Evolutionary conservation across 1,284 basidiomycete species (phyloP), one percentile per base, ranked within the genome.

Genomic region (Cryptococcus maquisensis): DNA sequence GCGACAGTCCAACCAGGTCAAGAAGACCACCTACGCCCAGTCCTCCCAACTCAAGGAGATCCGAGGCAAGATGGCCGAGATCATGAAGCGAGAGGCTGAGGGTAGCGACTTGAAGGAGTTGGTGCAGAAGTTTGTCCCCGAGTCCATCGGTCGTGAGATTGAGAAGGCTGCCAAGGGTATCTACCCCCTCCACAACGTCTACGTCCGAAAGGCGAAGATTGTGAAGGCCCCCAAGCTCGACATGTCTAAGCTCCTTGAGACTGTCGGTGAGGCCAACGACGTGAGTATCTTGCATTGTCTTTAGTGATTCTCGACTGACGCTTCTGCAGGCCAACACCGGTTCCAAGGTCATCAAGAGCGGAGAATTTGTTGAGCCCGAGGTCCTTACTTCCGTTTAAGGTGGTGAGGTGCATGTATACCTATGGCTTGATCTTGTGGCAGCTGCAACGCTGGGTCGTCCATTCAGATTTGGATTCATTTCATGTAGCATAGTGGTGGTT

Each of bases 51-150:
- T 98, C 72, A 87, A 91, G 64, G 93, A 96, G 82, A 98, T 99
- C 79, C 84, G 96, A 77, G 90, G 91, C 79, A 98, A 98, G 86
- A 98, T 98, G 95, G 93, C 96, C 73, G 96, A 99, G 83, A 97
- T 98, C 79, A 97, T 98, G 86, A 92, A 86, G 63, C 86, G 95
- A 68, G 96, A 99, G 81, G 90, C 92, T 57, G 84, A 90, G 63
- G 90, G 86, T 70, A 95, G 91, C 76, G 96, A 98, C 79, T 80
- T 99, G 80, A 98, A 98, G 85, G 93, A 98, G 76, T 77, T 96
- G 69, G 90, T 97, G 63, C 88, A 91, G 81, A 99, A 99, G 85
- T 97, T 99, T 77, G 87, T 98, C 57, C 95, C 96, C 51, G 96
- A 99, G 81, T 91, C 91, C 60, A 98, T 99, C 71, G 96, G 96